Evolutionary conservation across 495 filamentous ascomycete species (phyloP).

Genomic region (Cercophora newfieldiana): DNA sequence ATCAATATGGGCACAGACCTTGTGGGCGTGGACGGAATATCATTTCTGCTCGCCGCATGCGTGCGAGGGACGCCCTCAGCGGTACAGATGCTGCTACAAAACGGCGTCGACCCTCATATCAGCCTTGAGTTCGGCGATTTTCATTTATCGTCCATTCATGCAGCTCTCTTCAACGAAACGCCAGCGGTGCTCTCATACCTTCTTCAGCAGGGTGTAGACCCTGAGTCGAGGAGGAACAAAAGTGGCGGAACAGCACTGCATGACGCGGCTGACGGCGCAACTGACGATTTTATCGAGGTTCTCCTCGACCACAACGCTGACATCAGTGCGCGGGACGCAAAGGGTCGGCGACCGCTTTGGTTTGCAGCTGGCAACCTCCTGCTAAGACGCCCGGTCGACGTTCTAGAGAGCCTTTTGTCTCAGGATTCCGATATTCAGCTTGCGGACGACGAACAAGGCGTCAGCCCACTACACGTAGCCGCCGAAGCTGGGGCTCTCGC

Average conservation of each 20-base stretch:
- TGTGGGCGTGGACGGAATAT: neutral
- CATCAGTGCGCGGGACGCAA: neutral
- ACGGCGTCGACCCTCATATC: conserved; percentile 4
- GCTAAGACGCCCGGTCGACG: neutral
- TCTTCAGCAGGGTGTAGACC: neutral
- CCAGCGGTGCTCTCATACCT: conserved; percentile 11
- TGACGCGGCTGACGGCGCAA: neutral
- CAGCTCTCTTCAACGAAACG: neutral
- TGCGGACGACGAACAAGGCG: neutral
- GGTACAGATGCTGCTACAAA: conserved; percentile 3
- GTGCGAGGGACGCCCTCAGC: neutral
- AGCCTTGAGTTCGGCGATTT: neutral
- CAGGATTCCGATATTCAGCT: conserved; percentile 8
- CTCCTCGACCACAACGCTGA: conserved; percentile 12
- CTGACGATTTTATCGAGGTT: conserved; percentile 10
- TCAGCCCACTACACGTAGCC: conserved; percentile 6
- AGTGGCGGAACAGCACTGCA: conserved; percentile 5
- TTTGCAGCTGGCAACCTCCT: neutral
- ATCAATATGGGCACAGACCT: conserved; percentile 13
- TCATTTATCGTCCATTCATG: neutral
- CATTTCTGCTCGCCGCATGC: conserved; percentile 12
- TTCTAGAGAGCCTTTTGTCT: conserved; percentile 6
- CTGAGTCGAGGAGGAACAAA: neutral
- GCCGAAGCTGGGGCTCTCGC: neutral
- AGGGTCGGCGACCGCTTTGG: conserved; percentile 3